Evolutionary conservation across 2,329 filamentous ascomycete genomes (phyloP).

Genomic region (Penicillium sp.): DNA sequence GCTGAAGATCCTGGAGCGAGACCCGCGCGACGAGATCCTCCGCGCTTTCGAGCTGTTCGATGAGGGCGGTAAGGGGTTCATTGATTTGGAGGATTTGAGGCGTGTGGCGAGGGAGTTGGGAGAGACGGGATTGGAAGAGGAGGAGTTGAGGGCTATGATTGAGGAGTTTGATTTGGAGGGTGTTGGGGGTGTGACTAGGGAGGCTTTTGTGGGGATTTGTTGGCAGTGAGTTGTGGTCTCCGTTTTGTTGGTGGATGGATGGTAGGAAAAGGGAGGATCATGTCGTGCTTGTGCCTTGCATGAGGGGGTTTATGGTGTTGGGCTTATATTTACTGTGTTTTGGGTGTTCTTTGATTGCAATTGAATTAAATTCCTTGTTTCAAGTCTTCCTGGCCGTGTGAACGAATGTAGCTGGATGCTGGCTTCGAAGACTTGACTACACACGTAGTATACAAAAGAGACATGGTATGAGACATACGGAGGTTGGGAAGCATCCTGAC

Average conservation of each 20-base stretch:
- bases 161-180: slow-evolving; percentile 96
- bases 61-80: slow-evolving; percentile 85
- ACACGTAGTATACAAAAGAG: neutral
- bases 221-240: slow-evolving; percentile 45
- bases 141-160: slow-evolving; percentile 94
- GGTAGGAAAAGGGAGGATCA: neutral
- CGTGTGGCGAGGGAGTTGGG: slow-evolving; percentile 88
- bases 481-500: neutral
- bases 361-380: neutral
- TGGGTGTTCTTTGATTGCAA: neutral
- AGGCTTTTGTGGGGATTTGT: slow-evolving; percentile 69
- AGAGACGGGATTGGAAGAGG: slow-evolving; percentile 82
- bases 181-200: slow-evolving; percentile 71
- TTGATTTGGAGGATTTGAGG: slow-evolving; percentile 83
- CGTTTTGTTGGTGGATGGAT: neutral
- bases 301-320: neutral
- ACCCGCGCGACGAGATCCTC: slow-evolving; percentile 87
- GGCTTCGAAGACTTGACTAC: neutral
- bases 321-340: slow-evolving; percentile 5
- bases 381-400: neutral
- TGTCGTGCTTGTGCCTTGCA: neutral
- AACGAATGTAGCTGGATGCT: neutral
- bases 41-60: slow-evolving; percentile 94
- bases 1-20: slow-evolving; percentile 74
- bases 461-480: neutral